phyloP scores from a whole-genome alignment of 2,329 filamentous ascomycete genomes.

The Phialocephala subalpina region DNA sequence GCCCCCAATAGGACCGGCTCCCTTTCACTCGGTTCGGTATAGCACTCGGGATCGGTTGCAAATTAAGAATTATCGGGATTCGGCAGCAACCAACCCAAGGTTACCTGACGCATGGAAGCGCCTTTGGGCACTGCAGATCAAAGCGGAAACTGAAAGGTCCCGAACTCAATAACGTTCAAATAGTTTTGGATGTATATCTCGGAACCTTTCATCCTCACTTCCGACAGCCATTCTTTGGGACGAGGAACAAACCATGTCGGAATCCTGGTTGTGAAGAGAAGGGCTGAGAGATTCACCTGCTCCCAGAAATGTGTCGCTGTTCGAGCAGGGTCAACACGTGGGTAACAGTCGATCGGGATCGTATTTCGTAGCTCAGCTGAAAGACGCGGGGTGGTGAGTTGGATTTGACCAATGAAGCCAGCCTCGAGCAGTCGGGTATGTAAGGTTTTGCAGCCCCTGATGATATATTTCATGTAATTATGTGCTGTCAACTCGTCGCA shows the following conservation, averaged over 20 bases:
- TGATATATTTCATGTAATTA: not conserved
- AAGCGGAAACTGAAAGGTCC: not conserved
- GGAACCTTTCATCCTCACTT: not conserved
- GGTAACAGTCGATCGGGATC: not conserved
- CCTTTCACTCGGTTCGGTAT: not conserved
- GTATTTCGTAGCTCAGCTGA: too few species aligned
- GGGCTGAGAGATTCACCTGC: not conserved
- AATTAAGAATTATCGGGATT: not conserved
- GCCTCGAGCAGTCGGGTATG: not conserved
- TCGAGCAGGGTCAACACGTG: conserved; percentile 11
- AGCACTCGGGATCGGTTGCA: not conserved
- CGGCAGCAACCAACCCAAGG: not conserved
- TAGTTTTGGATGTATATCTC: not conserved
- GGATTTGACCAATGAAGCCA: not conserved
- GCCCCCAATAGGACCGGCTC: not conserved
- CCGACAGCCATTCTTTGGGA: not conserved
- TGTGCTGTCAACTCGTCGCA: not conserved
- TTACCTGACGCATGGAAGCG: not conserved
- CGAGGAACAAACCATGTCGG: not conserved
- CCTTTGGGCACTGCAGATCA: not conserved
- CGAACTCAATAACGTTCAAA: not conserved
- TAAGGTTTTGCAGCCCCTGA: not conserved
- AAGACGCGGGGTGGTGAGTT: not conserved
- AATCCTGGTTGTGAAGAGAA: not conserved
- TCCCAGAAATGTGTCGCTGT: not conserved